Base-by-base conservation (phyloP, 768 basidiomycete genomes). In the Kwoniella shandongensis region DNA sequence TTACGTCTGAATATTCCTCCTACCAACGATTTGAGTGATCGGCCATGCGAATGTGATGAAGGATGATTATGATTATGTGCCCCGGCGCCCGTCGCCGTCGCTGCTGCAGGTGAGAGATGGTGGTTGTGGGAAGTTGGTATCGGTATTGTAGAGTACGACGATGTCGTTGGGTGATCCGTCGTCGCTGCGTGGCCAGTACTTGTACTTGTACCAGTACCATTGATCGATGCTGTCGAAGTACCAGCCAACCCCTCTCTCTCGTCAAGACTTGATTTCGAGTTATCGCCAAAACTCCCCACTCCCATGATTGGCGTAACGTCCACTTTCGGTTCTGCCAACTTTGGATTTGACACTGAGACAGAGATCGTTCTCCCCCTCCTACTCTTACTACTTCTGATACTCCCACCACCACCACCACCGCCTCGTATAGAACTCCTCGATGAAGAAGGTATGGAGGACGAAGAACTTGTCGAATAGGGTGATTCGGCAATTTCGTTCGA, bases 371-470 rank as follows among this genome's bases (percentile, higher is more conserved):
- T 46, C 20, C 59, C 47, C 5, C 56, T 26, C 15, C 13, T 22
- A 8, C 60, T 27, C 10, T 30, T 51, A 20, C 30, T 46, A 27
- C 51, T 47, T 10, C n/a, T n/a, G n/a, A n/a, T n/a, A n/a, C n/a
- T n/a, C n/a, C n/a, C n/a, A n/a, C n/a, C n/a, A n/a, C n/a, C n/a
- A n/a, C n/a, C n/a, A n/a, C n/a, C n/a, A n/a, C n/a, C n/a, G n/a
- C 50, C 54, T 22, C 58, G 59, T 11, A 68, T 26, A 2, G 67
- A 68, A 5, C 66, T 68, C n/a, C 62, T 40, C 2, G 64, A 60
- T 4, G 69, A 71, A 12, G 69, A 67, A 17, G 66, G 67, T 4
- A 66, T 58, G n/a, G 59, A 63, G 8, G 70, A 68, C 11, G 63
- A 61, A 6, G 56, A 59, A 6, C 63, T 57, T 1, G 40, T 38